Evolutionary conservation across 768 basidiomycete species (phyloP).

Genomic region (Auricularia auricula-judae): DNA sequence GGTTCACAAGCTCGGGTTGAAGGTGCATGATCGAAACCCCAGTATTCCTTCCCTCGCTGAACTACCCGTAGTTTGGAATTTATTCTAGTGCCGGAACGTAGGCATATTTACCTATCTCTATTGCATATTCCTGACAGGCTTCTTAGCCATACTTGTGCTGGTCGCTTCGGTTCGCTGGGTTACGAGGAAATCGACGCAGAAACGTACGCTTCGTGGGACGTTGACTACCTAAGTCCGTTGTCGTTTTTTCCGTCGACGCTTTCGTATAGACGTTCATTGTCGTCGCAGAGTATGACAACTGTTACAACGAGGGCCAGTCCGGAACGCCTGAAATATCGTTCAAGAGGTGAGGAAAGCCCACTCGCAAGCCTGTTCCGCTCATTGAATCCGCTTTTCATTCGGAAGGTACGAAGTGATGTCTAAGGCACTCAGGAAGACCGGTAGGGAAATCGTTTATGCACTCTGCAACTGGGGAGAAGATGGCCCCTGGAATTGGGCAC

Average conservation of each 20-base stretch:
- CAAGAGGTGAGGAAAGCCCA: slow-evolving; percentile 8
- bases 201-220: slow-evolving; percentile 28
- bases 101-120: slow-evolving; percentile 20
- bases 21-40: too few relatives aligned
- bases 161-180: slow-evolving; percentile 28
- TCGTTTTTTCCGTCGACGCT: not conserved
- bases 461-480: slow-evolving; percentile 34
- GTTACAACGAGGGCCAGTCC: slow-evolving; percentile 27
- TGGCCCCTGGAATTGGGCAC: slow-evolving; percentile 28
- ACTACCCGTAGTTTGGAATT: slow-evolving; percentile 5
- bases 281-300: slow-evolving; percentile 27
- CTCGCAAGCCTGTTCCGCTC: not conserved
- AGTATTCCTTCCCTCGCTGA: too few relatives aligned
- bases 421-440: slow-evolving; percentile 26
- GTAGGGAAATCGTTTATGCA: slow-evolving; percentile 27
- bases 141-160: slow-evolving; percentile 23
- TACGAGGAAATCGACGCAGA: slow-evolving; percentile 30
- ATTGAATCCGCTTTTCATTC: not conserved
- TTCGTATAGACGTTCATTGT: not conserved
- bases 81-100: slow-evolving; percentile 5
- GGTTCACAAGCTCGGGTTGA: slow-evolving; percentile 12
- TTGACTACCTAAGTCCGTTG: slow-evolving; percentile 25
- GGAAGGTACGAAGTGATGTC: slow-evolving; percentile 25
- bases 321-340: slow-evolving; percentile 25
- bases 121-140: slow-evolving; percentile 10